Percentiles rank a stretch among this genome's conserved stretches.
phyloP scores from a whole-genome alignment of 2,329 filamentous ascomycete species.

The Xylaria sp. region DNA sequence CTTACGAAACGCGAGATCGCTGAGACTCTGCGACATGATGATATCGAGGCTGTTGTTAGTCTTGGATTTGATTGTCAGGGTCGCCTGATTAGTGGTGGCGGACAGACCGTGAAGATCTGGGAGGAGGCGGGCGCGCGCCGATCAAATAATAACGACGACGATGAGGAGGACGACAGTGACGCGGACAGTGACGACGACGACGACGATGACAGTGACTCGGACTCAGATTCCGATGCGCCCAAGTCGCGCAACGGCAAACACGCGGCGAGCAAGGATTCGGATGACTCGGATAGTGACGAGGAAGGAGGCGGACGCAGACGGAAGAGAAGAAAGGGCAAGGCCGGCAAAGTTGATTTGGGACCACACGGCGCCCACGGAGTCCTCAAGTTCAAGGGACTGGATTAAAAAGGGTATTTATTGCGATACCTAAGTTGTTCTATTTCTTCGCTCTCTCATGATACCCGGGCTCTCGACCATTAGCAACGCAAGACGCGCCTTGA shows the following conservation, averaged over 20 bases:
- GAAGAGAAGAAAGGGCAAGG: constrained; percentile 42
- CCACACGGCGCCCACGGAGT: constrained; percentile 48
- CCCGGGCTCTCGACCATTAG: constrained; percentile 16
- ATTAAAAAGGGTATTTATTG: constrained; percentile 28
- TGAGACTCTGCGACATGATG: constrained; percentile 68
- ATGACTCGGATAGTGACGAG: constrained; percentile 42
- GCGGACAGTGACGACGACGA: constrained; percentile 42
- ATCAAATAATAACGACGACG: constrained; percentile 38
- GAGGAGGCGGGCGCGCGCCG: constrained; percentile 59
- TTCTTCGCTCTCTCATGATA: constrained; percentile 22
- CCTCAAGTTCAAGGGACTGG: constrained; percentile 45
- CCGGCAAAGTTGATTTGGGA: constrained; percentile 37
- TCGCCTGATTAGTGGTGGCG: constrained; percentile 84
- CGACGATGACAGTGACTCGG: constrained; percentile 40
- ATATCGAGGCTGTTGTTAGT: constrained; percentile 77
- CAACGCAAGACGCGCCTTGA: neutral
- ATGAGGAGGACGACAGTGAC: constrained; percentile 45
- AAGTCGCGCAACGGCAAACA: constrained; percentile 39
- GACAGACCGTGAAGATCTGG: constrained; percentile 85
- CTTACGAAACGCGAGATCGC: constrained; percentile 69
- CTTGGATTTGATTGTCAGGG: constrained; percentile 80
- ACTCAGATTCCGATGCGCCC: constrained; percentile 40
- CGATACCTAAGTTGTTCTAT: neutral
- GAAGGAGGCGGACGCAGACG: constrained; percentile 40
- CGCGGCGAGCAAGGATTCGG: constrained; percentile 35